Base-by-base conservation (phyloP, 805 yeast species). In the Yarrowia sp. region DNA sequence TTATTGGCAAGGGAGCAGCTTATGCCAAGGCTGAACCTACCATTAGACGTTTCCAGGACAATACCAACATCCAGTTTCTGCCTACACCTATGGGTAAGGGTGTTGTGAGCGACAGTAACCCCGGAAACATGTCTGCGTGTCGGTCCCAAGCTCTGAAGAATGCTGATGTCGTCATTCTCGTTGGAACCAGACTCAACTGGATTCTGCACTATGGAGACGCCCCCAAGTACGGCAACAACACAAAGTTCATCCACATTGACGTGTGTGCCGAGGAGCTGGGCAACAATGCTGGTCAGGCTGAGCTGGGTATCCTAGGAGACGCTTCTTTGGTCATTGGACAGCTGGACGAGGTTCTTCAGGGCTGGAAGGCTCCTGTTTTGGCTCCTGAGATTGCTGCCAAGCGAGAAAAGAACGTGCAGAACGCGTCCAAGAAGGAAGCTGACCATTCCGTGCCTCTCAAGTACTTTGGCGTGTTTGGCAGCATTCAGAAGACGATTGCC, bases 71-170 rank as follows among this genome's bases (percentile, higher is more conserved):
- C 1, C 83, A 88, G 0, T 87, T 87, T 68, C 70, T 87, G 56
- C 90, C 92, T 10, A 87, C 92, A 0, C 91, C 92, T 3, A 87
- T 87, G 92, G 92, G 89, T 0, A 87, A 87, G 72, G 92, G 92
- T 10, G 83, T 87, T 0, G 74, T 87, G 1, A 76, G 83, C 2
- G 92, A 87, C 70, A 68, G 73, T 3, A 72, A 75, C 41, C 48
- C 51, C 4, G 56, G 35, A 24, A 61, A 61, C 56, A 33, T 46
- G 56, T 66, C 69, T 38, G 84, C 89, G 2, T 89, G 89, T 4
- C 77, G 92, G 65, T 84, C 90, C 0, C 75, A 77, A n/a, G 89
- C 84, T 0, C 75, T 87, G 68, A 78, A 76, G 67, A 68, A 74
- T 7, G 84, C 90, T 0, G 90, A 87, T 70, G 82, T 87, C 4